These are phyloP conservation scores for Casuarina cunninghamiana DNA, from an alignment of 306 rosid species.

Conservation along the genomic window DNA sequence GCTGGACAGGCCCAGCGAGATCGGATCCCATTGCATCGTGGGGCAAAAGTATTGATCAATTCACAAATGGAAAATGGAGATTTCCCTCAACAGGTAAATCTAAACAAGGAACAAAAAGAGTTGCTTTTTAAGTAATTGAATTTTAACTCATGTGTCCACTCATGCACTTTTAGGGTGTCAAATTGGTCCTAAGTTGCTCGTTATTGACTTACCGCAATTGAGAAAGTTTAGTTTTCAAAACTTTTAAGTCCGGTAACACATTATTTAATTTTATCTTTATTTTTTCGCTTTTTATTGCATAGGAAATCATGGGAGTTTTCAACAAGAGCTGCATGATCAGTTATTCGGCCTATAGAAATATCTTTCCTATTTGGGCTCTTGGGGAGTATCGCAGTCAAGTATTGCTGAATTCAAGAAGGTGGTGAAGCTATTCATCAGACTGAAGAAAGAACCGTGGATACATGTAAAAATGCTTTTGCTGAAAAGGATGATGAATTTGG, in stretches of 20 bases:
- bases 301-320: slow-evolving; percentile 69
- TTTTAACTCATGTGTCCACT: not conserved
- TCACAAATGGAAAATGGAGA: slow-evolving; percentile 65
- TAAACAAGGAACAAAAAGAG: not conserved
- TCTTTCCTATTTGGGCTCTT: slow-evolving; percentile 81
- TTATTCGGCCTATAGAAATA: slow-evolving; percentile 61
- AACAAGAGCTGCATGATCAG: slow-evolving; percentile 53
- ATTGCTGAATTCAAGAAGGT: slow-evolving; percentile 1
- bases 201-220: no score
- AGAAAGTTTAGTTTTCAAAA: not conserved
- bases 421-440: not conserved
- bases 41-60: slow-evolving; percentile 54
- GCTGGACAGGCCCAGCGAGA: slow-evolving; percentile 52
- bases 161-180: no score
- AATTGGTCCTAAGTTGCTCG: no score
- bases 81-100: slow-evolving; percentile 71
- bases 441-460: not conserved
- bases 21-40: slow-evolving; percentile 56
- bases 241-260: no score
- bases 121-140: not conserved
- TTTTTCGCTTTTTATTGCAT: not conserved
- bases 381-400: slow-evolving; percentile 56
- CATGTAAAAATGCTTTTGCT: not conserved
- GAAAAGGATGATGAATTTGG: no score
- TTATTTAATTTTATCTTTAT: not conserved